A percentile compares a stretch with the other conserved stretches of the same genome.
phyloP scores from a whole-genome alignment of 371 early-diverging fungal genomes.

The Rhizopus sp. region DNA sequence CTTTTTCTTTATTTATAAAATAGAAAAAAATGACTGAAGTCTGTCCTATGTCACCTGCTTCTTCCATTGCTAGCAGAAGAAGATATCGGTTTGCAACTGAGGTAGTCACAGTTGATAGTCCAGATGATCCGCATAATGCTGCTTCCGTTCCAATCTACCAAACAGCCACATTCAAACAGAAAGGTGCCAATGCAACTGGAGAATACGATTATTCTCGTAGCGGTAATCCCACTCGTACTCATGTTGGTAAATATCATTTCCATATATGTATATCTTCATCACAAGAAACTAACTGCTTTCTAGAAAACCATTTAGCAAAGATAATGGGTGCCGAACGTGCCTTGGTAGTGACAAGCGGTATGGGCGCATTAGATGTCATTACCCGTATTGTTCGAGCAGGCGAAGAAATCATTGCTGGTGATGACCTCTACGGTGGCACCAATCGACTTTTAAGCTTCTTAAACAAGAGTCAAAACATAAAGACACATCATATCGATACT shows the following conservation, averaged over 20 bases:
- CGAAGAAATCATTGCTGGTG: slow-evolving; percentile 86
- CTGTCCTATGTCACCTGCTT: slow-evolving; percentile 38
- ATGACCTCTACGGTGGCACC: slow-evolving; percentile 91
- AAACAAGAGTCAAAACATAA: slow-evolving; percentile 66
- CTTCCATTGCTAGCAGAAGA: slow-evolving; percentile 34
- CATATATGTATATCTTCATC: neutral
- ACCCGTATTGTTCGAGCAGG: slow-evolving; percentile 77
- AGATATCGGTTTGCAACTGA: slow-evolving; percentile 86
- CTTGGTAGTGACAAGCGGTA: slow-evolving; percentile 82
- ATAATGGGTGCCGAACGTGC: slow-evolving; percentile 82
- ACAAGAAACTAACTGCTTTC: neutral
- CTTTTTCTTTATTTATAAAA: slow-evolving; percentile 3
- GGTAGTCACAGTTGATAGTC: slow-evolving; percentile 80
- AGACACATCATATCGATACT: slow-evolving; percentile 85
- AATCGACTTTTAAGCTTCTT: slow-evolving; percentile 81
- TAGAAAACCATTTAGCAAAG: slow-evolving; percentile 85
- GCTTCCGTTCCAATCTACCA: slow-evolving; percentile 95
- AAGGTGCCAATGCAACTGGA: slow-evolving; percentile 74
- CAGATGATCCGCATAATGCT: slow-evolving; percentile 88
- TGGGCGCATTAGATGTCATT: slow-evolving; percentile 88
- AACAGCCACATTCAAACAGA: slow-evolving; percentile 95
- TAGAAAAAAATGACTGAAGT: slow-evolving; percentile 27
- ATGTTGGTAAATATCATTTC: slow-evolving; percentile 60
- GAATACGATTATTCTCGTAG: slow-evolving; percentile 93
- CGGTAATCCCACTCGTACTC: slow-evolving; percentile 90